Conservation (phyloP, 768 basidiomycete genomes). For the Lentinula edodes region DNA sequence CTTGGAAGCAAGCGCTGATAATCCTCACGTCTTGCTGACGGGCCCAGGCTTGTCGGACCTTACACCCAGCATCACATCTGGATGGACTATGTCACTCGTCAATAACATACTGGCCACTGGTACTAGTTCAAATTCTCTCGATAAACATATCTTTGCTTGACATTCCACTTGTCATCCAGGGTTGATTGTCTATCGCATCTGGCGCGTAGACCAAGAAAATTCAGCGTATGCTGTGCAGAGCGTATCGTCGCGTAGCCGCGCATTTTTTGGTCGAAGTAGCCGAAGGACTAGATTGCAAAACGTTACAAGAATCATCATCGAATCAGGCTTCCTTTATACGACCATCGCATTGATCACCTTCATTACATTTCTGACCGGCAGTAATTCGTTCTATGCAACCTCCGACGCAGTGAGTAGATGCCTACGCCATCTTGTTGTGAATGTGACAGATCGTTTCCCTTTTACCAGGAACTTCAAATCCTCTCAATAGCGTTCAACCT, state of each 20-base stretch:
- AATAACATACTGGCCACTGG: slow-evolving; percentile 10
- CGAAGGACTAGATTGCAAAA: slow-evolving; percentile 5
- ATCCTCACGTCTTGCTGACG: background rate
- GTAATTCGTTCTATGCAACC: slow-evolving; percentile 6
- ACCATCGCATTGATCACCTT: slow-evolving; percentile 5
- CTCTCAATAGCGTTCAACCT: slow-evolving; percentile 12
- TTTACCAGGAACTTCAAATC: slow-evolving; percentile 7
- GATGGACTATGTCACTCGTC: slow-evolving; percentile 5
- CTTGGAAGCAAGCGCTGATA: background rate
- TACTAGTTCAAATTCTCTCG: background rate
- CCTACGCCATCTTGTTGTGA: background rate
- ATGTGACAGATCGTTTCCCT: background rate
- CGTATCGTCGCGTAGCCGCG: background rate
- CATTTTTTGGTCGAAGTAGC: background rate
- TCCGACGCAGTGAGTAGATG: background rate
- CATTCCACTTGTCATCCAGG: background rate
- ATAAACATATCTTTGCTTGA: background rate
- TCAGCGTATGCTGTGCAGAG: background rate
- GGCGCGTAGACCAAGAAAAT: slow-evolving; percentile 8
- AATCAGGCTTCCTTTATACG: slow-evolving; percentile 10
- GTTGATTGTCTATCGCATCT: slow-evolving; percentile 9
- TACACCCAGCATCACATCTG: background rate
- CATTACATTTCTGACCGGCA: background rate
- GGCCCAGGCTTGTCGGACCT: background rate
- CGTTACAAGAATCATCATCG: slow-evolving; percentile 10